Conservation (phyloP, 768 basidiomycete species). For the Flagelloscypha sp. region DNA sequence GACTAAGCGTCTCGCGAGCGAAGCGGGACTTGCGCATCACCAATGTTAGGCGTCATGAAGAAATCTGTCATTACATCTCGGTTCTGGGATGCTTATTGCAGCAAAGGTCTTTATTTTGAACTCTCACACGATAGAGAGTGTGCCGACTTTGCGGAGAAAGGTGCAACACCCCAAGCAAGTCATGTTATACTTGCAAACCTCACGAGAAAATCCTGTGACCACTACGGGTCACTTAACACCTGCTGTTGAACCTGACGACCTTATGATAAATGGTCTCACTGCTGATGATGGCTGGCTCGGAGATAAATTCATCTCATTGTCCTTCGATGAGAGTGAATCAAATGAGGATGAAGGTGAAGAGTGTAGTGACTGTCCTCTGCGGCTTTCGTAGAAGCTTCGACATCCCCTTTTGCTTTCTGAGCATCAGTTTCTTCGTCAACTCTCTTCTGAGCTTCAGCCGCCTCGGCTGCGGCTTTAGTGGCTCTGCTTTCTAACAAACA, state of each 20-base stretch:
- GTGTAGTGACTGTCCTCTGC: constrained; percentile 21
- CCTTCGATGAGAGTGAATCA: constrained; percentile 64
- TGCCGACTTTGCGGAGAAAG: constrained; percentile 91
- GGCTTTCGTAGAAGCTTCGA: constrained; percentile 6
- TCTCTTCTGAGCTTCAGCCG: constrained; percentile 4
- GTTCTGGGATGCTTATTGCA: constrained; percentile 93
- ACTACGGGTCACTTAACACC: constrained; percentile 15
- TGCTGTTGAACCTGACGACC: constrained; percentile 20
- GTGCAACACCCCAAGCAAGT: constrained; percentile 83
- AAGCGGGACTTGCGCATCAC: too few relatives aligned
- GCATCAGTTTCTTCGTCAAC: constrained; percentile 9
- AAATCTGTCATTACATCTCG: constrained; percentile 91
- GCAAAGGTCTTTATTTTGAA: constrained; percentile 73
- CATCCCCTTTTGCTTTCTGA: constrained; percentile 9
- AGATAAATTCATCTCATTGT: constrained; percentile 80
- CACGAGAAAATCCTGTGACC: constrained; percentile 38
- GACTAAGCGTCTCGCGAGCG: too few relatives aligned
- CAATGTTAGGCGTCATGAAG: constrained; percentile 68
- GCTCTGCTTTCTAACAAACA: constrained; percentile 7
- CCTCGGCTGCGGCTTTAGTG: constrained; percentile 9
- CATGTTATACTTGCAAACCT: constrained; percentile 92
- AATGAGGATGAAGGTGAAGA: constrained; percentile 36
- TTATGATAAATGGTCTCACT: constrained; percentile 26
- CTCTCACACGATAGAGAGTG: constrained; percentile 94
- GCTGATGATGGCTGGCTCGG: constrained; percentile 64